Evolutionary conservation across 2,329 filamentous ascomycete species (phyloP).

Genomic region (Curvularia spicifera): DNA sequence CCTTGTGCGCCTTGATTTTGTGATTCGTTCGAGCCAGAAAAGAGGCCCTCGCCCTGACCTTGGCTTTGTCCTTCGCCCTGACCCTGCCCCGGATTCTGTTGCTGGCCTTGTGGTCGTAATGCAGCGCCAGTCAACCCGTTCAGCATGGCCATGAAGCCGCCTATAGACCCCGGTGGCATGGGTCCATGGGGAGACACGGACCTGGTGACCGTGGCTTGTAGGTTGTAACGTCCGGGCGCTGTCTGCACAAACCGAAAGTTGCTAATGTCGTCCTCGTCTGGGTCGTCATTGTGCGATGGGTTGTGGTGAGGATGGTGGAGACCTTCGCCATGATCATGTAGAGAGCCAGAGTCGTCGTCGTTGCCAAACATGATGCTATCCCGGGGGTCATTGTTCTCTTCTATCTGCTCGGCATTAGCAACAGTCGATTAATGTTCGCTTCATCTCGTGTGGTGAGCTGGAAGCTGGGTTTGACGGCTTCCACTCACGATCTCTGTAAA

Average conservation of each 20-base stretch:
- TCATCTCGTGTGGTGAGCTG: conserved; percentile 13
- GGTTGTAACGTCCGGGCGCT: conserved; percentile 44
- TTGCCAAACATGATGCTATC: conserved; percentile 40
- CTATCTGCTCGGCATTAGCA: conserved; percentile 50
- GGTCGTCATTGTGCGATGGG: conserved; percentile 58
- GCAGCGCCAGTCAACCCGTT: conserved; percentile 52
- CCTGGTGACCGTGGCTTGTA: conserved; percentile 46
- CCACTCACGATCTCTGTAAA: conserved; percentile 82
- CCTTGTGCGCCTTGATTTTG: conserved; percentile 22
- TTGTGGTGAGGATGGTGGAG: conserved; percentile 52
- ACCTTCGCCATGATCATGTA: conserved; percentile 38
- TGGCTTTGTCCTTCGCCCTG: conserved; percentile 26
- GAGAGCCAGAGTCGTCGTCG: conserved; percentile 36
- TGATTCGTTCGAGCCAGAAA: conserved; percentile 23
- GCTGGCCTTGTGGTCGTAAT: conserved; percentile 22
- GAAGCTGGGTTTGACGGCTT: conserved; percentile 16
- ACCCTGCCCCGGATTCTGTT: conserved; percentile 24
- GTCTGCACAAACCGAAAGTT: conserved; percentile 53
- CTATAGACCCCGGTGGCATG: conserved; percentile 40
- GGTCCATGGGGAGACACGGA: conserved; percentile 37
- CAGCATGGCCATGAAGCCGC: conserved; percentile 56
- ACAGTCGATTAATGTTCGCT: conserved; percentile 1
- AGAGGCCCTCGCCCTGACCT: conserved; percentile 27
- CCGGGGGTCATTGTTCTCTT: conserved; percentile 68
- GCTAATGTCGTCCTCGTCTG: conserved; percentile 58